These are phyloP conservation scores for Corrigiola litoralis DNA, from an alignment of 179 eudicot genomes.

Conservation along the genomic window DNA sequence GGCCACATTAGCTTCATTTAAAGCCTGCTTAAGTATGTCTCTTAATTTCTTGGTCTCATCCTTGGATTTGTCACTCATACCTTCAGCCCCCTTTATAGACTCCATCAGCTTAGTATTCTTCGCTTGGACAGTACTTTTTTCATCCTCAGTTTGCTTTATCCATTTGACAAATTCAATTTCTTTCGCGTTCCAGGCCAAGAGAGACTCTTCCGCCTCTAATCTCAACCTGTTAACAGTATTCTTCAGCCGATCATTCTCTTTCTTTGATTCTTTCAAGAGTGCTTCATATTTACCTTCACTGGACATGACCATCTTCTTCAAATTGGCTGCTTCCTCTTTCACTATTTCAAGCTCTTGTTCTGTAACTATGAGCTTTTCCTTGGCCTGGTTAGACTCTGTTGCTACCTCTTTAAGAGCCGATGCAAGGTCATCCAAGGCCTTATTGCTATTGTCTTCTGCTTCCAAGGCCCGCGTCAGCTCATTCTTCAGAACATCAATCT, in stretches of 20 bases:
- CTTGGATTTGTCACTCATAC: conserved; percentile 31
- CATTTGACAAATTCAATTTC: conserved; percentile 68
- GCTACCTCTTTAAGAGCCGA: conserved; percentile 77
- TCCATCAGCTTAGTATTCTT: conserved; percentile 38
- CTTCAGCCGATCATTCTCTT: conserved; percentile 45
- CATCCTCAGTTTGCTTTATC: conserved; percentile 68
- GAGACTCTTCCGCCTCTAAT: conserved; percentile 68
- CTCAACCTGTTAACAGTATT: conserved; percentile 55
- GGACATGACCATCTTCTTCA: conserved; percentile 34
- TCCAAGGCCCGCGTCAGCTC: conserved; percentile 55
- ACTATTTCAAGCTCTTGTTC: conserved; percentile 37
- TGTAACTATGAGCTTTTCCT: conserved; percentile 41
- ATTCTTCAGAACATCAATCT: conserved; percentile 43
- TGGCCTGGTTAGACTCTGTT: conserved; percentile 45
- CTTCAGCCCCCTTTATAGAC: conserved; percentile 35
- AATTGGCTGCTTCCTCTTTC: conserved; percentile 41
- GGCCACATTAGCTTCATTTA: conserved; percentile 73
- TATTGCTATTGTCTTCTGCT: conserved; percentile 68
- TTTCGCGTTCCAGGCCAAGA: conserved; percentile 71
- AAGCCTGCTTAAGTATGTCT: conserved; percentile 78
- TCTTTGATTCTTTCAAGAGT: conserved; percentile 39
- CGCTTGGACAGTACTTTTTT: conserved; percentile 29
- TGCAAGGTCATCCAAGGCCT: conserved; percentile 89
- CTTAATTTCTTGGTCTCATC: conserved; percentile 69
- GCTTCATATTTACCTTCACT: conserved; percentile 38